A percentile compares a stretch with the other conserved stretches of the same genome.
These are phyloP conservation scores for Acer yangbiense DNA, from an alignment of 345 rosid genomes.

Conservation along the genomic window DNA sequence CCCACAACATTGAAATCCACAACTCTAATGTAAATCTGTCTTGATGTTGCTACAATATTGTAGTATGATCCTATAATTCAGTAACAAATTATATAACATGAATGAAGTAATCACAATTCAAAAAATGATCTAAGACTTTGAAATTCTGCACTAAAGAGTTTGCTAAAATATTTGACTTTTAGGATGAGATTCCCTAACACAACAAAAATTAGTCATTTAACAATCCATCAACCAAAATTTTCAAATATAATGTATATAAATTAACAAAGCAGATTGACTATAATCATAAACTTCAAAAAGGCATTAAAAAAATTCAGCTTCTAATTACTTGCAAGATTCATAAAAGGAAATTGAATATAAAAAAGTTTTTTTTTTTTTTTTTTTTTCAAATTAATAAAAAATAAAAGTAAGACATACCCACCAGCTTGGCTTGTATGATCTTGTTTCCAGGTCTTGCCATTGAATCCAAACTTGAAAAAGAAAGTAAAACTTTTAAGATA, in stretches of 20 bases:
- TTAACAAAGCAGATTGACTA: neutral
- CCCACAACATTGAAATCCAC: neutral
- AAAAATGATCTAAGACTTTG: neutral
- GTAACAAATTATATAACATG: neutral
- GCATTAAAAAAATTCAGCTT: neutral
- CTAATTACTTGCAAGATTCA: neutral
- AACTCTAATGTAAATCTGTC: neutral
- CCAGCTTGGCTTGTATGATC: slow-evolving; percentile 81
- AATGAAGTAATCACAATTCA: neutral
- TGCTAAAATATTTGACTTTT: neutral
- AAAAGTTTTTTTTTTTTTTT: no score
- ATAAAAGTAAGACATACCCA: slow-evolving; percentile 56
- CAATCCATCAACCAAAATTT: neutral
- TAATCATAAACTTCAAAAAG: neutral
- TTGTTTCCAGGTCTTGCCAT: slow-evolving; percentile 66
- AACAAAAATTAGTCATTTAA: neutral
- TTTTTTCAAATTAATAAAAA: no score
- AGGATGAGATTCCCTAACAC: neutral
- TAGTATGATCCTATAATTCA: neutral
- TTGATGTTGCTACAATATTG: neutral
- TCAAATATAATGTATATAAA: neutral
- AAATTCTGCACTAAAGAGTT: no score
- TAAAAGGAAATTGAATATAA: neutral
- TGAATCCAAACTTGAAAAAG: neutral
- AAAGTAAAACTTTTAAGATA: neutral